Percentiles rank a stretch among this genome's conserved stretches.
phyloP scores from a whole-genome alignment of 2,329 filamentous ascomycete genomes.

The Colletotrichum siamense region DNA sequence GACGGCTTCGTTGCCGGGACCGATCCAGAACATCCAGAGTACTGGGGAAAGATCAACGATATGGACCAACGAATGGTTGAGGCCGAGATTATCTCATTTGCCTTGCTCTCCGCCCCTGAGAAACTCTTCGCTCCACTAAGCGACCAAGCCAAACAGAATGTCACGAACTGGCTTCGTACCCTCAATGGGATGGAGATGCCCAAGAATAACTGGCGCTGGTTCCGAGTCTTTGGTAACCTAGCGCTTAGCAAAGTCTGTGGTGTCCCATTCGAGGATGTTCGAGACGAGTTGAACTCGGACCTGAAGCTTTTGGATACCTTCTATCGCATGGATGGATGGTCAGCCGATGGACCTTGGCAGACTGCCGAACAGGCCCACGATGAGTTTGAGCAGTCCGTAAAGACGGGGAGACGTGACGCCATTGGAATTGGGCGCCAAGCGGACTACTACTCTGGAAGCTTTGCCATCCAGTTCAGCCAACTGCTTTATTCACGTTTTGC shows the following conservation, averaged over 20 bases:
- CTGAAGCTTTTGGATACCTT: conserved; percentile 49
- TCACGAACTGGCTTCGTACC: conserved; percentile 44
- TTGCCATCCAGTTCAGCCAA: conserved; percentile 58
- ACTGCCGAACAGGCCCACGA: conserved; percentile 25
- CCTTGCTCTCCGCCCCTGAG: conserved; percentile 48
- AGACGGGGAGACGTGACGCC: conserved; percentile 26
- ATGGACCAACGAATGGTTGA: conserved; percentile 61
- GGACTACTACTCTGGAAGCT: conserved; percentile 60
- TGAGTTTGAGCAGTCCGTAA: conserved; percentile 13
- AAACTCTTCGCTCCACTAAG: conserved; percentile 36
- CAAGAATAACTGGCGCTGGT: conserved; percentile 57
- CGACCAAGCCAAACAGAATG: conserved; percentile 34
- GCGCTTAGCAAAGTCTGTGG: conserved; percentile 48
- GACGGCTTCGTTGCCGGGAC: conserved; percentile 35
- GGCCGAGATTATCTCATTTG: conserved; percentile 55
- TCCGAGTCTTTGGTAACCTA: conserved; percentile 54
- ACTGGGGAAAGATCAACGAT: conserved; percentile 52
- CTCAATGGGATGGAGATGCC: conserved; percentile 53
- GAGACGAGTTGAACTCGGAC: conserved; percentile 44
- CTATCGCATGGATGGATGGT: conserved; percentile 51
- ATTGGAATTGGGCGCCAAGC: conserved; percentile 40
- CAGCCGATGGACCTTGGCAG: conserved; percentile 49
- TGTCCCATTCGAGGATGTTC: conserved; percentile 35
- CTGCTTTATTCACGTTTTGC: conserved; percentile 51
- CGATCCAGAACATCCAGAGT: conserved; percentile 39